Evolutionary conservation across 2,329 filamentous ascomycete species (phyloP), one percentile per base, ranked within the genome.

Genomic region (Talaromyces sp.): DNA sequence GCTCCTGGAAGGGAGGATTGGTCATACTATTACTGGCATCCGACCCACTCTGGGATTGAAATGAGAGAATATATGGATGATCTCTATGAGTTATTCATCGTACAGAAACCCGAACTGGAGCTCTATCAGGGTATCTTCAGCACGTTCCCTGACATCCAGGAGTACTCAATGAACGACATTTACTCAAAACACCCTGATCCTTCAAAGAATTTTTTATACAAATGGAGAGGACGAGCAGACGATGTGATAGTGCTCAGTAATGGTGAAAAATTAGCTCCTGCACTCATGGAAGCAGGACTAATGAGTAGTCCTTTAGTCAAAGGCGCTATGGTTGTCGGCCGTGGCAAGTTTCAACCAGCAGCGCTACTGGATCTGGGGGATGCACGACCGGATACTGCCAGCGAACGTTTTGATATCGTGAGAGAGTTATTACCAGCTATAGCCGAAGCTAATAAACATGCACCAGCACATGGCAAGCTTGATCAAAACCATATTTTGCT

Each of bases 171-270:
- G 21, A 25, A 31, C n/a, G 46, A 50, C 28, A 25, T 50, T 3
- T 50, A 50, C 23, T 25, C 46, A 28, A 18, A 18, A 16, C 46
- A 50, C 21, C 46, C 46, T 8, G 37, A 40, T 40, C 37, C 37
- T 6, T 28, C 46, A 31, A 31, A 31, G 9, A 11, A 1, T 5
- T 21, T 21, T 31, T 8, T 28, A 7, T 50, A 21, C n/a, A 28
- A 66, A 18, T 64, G 42, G 23, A 58, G 66, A 67, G 23, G 64
- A 66, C 40, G 67, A 42, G n/a, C 9, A 39, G 2, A 52, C 16
- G 46, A 14, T 7, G 25, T 46, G 58, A 33, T 50, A 3, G 58
- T 37, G 65, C 63, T 33, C 23, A 61, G 48, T 58, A 58, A 40
- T 14, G 46, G 46, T 5, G 46, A 50, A 11, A 50, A 50, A 16